phyloP scores from a whole-genome alignment of 2,329 filamentous ascomycete genomes.

The Paracamarosporium sp. region DNA sequence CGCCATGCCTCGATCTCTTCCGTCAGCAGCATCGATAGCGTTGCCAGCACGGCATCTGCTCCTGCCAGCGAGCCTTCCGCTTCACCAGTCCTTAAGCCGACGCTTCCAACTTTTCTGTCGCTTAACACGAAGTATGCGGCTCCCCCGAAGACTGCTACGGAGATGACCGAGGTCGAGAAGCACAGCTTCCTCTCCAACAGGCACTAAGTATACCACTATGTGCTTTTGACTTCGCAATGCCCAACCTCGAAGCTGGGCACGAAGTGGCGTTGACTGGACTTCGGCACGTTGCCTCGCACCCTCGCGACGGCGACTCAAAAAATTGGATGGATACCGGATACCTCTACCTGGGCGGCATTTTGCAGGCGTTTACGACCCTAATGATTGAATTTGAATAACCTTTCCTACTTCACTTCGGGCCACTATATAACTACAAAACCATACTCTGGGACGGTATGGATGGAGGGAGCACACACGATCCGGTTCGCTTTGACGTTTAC shows the following conservation, averaged over 20 bases:
- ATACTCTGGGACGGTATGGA: slow-evolving; percentile 20
- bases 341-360: not conserved
- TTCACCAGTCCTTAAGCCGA: slow-evolving; percentile 33
- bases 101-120: slow-evolving; percentile 40
- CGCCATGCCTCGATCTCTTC: slow-evolving; percentile 39
- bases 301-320: not conserved
- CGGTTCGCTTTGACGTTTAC: not conserved
- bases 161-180: slow-evolving; percentile 29
- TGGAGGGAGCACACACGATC: slow-evolving; percentile 5
- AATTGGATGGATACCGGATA: not conserved
- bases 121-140: slow-evolving; percentile 41
- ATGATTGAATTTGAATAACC: slow-evolving; percentile 27
- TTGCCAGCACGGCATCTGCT: slow-evolving; percentile 37
- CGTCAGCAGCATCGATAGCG: slow-evolving; percentile 26
- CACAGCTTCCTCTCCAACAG: slow-evolving; percentile 41
- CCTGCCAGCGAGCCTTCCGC: slow-evolving; percentile 28
- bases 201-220: slow-evolving; percentile 19
- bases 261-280: not conserved
- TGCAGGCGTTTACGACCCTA: slow-evolving; percentile 21
- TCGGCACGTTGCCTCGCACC: not conserved
- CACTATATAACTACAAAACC: slow-evolving; percentile 29
- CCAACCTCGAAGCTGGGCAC: not conserved
- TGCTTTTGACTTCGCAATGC: not conserved
- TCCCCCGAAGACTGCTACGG: slow-evolving; percentile 28
- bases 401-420: slow-evolving; percentile 25